Evolutionary conservation across 305 asterid genomes (phyloP).

Genomic region (Fraxinus xanthoxyloides): DNA sequence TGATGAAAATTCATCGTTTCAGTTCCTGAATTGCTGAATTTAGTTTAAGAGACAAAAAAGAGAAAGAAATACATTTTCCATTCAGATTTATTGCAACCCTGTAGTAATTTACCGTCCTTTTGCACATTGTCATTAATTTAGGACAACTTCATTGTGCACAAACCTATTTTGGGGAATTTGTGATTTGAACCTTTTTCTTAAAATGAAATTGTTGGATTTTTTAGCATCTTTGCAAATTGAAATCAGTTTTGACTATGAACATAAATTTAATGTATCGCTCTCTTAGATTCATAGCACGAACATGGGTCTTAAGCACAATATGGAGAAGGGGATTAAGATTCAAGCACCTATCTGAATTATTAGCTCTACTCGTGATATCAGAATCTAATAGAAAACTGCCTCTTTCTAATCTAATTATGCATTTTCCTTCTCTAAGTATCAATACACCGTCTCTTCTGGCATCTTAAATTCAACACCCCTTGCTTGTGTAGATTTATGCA

Average conservation of each 20-base stretch:
- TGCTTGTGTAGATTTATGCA: constrained; percentile 58
- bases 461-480: not conserved
- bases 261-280: not conserved
- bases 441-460: not conserved
- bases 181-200: not conserved
- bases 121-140: not conserved
- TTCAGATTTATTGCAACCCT: not conserved
- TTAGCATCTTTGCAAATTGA: not conserved
- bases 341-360: not conserved
- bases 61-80: not conserved
- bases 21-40: not conserved
- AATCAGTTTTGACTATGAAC: not conserved
- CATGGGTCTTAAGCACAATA: not conserved
- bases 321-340: not conserved
- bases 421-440: not conserved
- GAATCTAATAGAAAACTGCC: not conserved
- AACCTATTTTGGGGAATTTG: not conserved
- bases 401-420: not conserved
- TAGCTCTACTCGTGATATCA: not conserved
- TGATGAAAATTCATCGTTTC: not conserved
- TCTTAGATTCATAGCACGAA: not conserved
- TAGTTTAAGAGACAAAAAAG: not conserved
- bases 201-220: not conserved
- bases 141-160: not conserved
- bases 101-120: not conserved